Evolutionary conservation across 176 grass and related monocot genomes (phyloP).

Genomic region (Lolium rigidum): DNA sequence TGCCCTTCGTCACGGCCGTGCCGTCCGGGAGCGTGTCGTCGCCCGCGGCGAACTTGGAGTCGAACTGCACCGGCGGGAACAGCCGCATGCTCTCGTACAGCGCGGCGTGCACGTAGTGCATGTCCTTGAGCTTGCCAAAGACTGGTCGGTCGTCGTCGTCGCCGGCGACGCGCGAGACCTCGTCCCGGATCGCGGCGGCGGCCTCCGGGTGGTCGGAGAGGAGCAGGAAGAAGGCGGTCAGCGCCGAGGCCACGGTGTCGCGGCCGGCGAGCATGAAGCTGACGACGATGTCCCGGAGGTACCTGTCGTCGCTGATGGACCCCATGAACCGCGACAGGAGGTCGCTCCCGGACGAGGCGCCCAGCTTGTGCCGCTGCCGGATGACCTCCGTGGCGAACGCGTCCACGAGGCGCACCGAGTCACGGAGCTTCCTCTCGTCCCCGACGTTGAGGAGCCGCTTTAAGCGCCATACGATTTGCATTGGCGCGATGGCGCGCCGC

Average conservation of each 20-base stretch:
- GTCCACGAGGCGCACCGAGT: conserved; percentile 63
- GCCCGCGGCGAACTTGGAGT: conserved; percentile 72
- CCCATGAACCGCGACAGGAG: conserved; percentile 73
- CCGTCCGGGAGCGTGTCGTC: conserved; percentile 82
- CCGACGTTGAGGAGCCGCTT: conserved; percentile 77
- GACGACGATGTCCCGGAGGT: conserved; percentile 84
- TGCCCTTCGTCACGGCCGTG: conserved; percentile 56
- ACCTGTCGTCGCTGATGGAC: conserved; percentile 67
- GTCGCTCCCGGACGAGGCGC: conserved; percentile 59
- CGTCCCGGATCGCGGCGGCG: conserved; percentile 47
- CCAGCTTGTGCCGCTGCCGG: conserved; percentile 71
- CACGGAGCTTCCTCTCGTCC: conserved; percentile 57
- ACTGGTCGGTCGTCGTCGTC: not conserved
- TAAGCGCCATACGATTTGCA: conserved; percentile 57
- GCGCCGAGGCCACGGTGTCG: conserved; percentile 74
- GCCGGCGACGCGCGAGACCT: conserved; percentile 41
- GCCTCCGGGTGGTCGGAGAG: conserved; percentile 65
- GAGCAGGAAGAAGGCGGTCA: conserved; percentile 83
- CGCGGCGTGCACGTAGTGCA: conserved; percentile 88
- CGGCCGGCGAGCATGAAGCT: conserved; percentile 89
- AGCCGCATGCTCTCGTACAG: conserved; percentile 82
- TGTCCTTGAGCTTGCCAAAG: conserved; percentile 60
- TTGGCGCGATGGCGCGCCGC: conserved; percentile 54
- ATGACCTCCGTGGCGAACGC: conserved; percentile 70
- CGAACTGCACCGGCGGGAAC: conserved; percentile 86